These are phyloP conservation scores for Rostrohypoxylon terebratum DNA, from an alignment of 495 filamentous ascomycete genomes.

Conservation along the genomic window DNA sequence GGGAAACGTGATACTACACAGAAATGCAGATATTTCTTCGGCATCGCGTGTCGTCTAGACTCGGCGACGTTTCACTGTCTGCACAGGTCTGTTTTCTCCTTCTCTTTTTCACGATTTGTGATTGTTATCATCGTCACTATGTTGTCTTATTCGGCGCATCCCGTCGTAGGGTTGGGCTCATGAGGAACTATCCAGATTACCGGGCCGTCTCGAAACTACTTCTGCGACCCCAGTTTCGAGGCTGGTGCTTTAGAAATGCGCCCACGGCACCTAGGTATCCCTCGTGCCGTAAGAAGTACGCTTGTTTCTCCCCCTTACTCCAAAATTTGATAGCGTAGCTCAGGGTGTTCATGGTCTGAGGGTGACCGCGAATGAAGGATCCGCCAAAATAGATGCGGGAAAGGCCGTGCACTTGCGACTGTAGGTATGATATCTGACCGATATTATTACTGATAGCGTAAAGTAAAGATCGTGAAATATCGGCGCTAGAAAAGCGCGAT, in stretches of 20 bases:
- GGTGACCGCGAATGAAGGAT: constrained; percentile 94
- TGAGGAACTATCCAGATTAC: constrained; percentile 24
- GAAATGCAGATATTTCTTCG: neutral
- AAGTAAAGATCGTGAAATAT: constrained; percentile 71
- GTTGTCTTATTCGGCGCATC: neutral
- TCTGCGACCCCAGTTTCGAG: constrained; percentile 89
- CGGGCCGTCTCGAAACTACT: constrained; percentile 69
- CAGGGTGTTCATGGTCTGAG: constrained; percentile 96
- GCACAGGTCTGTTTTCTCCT: neutral
- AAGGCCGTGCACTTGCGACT: constrained; percentile 89
- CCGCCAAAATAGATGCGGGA: constrained; percentile 97
- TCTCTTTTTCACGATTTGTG: neutral
- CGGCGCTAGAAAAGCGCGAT: constrained; percentile 59
- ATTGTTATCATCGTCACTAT: constrained; percentile 3
- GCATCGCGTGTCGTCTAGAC: neutral
- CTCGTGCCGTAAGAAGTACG: constrained; percentile 95
- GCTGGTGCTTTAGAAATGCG: constrained; percentile 91
- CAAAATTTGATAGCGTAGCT: constrained; percentile 97
- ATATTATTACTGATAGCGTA: constrained; percentile 96
- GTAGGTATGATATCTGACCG: constrained; percentile 95
- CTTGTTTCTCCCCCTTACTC: constrained; percentile 92
- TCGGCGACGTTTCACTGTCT: neutral
- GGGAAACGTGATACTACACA: neutral
- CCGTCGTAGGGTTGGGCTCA: too few species aligned
- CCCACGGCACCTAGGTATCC: constrained; percentile 97